Evolutionary conservation across 176 grass and related monocot species (phyloP).

Genomic region (Juncus inflexus): DNA sequence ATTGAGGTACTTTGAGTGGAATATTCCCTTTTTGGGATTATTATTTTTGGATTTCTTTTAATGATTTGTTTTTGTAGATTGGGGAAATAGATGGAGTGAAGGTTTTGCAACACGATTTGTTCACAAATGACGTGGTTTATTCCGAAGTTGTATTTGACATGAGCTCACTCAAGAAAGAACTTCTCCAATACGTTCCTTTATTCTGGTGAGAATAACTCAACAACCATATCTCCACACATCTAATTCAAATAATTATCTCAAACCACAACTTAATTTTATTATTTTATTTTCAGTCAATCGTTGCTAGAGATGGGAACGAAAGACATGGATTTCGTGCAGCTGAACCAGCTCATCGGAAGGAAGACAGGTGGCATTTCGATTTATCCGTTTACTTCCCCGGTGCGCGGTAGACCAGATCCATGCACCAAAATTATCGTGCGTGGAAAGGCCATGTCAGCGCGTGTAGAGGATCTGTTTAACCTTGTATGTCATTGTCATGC

Average conservation of each 20-base stretch:
- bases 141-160: constrained; percentile 92
- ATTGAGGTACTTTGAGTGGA: constrained; percentile 85
- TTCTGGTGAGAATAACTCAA: constrained; percentile 66
- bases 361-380: constrained; percentile 99
- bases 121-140: constrained; percentile 94
- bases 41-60: constrained; percentile 13
- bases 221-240: neutral
- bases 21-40: constrained; percentile 20
- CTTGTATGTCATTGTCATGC: constrained; percentile 48
- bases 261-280: constrained; percentile 19
- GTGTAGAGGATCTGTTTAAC: constrained; percentile 87
- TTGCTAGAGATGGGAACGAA: constrained; percentile 99
- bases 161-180: constrained; percentile 86
- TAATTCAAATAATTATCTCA: neutral
- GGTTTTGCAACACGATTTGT: constrained; percentile 97
- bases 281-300: constrained; percentile 67
- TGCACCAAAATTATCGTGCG: constrained; percentile 72
- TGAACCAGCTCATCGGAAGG: constrained; percentile 97
- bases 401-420: constrained; percentile 77
- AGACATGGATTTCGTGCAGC: constrained; percentile 99
- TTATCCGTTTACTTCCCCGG: constrained; percentile 90
- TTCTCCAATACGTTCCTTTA: constrained; percentile 80
- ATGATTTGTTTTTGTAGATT: constrained; percentile 41
- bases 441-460: constrained; percentile 77
- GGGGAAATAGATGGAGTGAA: constrained; percentile 90